A percentile compares a stretch with the other conserved stretches of the same genome.
These are phyloP conservation scores for Sphenostylis stenocarpa DNA, from an alignment of 306 rosid species.

Conservation along the genomic window DNA sequence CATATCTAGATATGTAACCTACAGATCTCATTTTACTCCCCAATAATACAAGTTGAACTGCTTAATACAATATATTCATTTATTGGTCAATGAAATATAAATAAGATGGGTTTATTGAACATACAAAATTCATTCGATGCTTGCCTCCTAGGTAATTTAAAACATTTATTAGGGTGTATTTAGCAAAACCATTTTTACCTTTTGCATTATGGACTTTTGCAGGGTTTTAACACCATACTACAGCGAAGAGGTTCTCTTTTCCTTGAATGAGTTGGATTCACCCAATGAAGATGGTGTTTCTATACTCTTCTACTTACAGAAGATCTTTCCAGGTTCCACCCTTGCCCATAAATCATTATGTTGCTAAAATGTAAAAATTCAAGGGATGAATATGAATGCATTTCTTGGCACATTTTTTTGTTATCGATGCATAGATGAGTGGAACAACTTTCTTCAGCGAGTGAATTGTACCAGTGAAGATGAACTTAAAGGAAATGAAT, in stretches of 20 bases:
- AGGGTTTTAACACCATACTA: slow-evolving; percentile 96
- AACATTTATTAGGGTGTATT: background rate
- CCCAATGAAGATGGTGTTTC: slow-evolving; percentile 96
- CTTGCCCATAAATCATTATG: slow-evolving; percentile 8
- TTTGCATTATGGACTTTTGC: slow-evolving; percentile 20
- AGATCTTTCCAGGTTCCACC: slow-evolving; percentile 84
- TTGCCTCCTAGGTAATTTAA: background rate
- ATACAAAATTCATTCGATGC: background rate
- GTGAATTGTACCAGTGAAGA: slow-evolving; percentile 61
- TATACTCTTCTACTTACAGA: slow-evolving; percentile 88
- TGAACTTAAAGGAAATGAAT: slow-evolving; percentile 64
- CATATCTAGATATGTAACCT: background rate
- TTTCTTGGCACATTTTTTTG: background rate
- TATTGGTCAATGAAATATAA: background rate
- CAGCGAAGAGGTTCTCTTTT: slow-evolving; percentile 94
- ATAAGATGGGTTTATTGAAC: background rate
- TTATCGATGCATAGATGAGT: slow-evolving; percentile 64
- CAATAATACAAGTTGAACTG: background rate
- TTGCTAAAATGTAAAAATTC: slow-evolving; percentile 6
- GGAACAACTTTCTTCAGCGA: slow-evolving; percentile 89
- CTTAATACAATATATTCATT: background rate
- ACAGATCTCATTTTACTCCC: background rate
- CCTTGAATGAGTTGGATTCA: slow-evolving; percentile 65
- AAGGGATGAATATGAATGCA: background rate
- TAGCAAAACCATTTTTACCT: background rate